These are phyloP conservation scores for Fonsecaea monophora DNA, from an alignment of 2,329 filamentous ascomycete genomes.

Conservation along the genomic window DNA sequence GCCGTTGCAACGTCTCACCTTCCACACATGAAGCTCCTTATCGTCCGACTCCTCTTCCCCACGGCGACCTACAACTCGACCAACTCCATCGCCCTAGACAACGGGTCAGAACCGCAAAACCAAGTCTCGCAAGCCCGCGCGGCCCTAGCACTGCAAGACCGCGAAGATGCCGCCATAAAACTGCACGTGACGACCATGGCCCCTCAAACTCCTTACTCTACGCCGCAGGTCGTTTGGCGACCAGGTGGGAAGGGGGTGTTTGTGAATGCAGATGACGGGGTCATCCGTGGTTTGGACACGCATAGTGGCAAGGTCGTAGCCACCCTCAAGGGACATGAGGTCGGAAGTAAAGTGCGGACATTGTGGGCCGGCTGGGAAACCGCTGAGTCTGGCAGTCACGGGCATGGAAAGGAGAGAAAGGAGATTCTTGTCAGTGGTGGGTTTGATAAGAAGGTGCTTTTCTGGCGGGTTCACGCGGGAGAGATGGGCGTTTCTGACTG, in stretches of 20 bases:
- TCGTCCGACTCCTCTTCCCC: conserved; percentile 64
- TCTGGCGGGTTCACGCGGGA: conserved; percentile 54
- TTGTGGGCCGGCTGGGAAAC: conserved; percentile 61
- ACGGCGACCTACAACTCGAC: conserved; percentile 23
- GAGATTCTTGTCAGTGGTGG: conserved; percentile 66
- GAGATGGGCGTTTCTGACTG: not conserved
- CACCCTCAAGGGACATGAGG: conserved; percentile 61
- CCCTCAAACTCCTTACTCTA: conserved; percentile 70
- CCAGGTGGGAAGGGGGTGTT: conserved; percentile 67
- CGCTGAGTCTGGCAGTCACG: not conserved
- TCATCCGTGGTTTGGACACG: conserved; percentile 65
- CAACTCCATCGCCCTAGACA: conserved; percentile 3
- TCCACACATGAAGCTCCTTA: conserved; percentile 68
- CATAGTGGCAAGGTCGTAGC: conserved; percentile 63
- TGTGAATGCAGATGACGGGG: conserved; percentile 70
- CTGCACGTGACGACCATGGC: conserved; percentile 66
- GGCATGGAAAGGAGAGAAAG: conserved; percentile 25
- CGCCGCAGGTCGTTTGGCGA: conserved; percentile 66
- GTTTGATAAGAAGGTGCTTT: conserved; percentile 67
- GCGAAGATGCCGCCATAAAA: conserved; percentile 65
- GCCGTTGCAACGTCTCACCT: conserved; percentile 67
- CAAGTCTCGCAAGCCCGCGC: conserved; percentile 34
- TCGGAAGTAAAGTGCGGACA: conserved; percentile 64
- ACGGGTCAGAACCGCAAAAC: conserved; percentile 22
- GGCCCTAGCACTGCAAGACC: conserved; percentile 55